Conservation (phyloP, 2,329 filamentous ascomycete genomes). For the Fusarium humuli region DNA sequence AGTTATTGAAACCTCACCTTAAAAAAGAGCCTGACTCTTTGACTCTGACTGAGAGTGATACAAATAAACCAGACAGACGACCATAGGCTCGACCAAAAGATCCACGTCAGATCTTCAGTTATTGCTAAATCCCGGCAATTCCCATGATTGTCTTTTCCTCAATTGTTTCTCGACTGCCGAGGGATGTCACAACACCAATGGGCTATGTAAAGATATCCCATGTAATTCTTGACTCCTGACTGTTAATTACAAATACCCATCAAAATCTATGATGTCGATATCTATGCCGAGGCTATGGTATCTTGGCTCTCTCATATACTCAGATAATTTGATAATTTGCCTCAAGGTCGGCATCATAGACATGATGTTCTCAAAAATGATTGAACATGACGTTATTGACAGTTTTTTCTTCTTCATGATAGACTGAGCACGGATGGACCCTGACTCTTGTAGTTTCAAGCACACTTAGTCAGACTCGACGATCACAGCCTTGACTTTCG, state of each 20-base stretch:
- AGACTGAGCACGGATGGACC: conserved; percentile 14
- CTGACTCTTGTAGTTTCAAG: conserved; percentile 29
- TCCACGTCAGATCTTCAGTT: conserved; percentile 26
- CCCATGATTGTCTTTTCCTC: background rate
- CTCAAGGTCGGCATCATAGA: conserved; percentile 8
- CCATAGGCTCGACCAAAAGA: background rate
- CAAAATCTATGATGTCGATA: conserved; percentile 17
- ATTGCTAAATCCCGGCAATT: conserved; percentile 14
- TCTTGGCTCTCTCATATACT: conserved; percentile 6
- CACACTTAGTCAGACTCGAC: conserved; percentile 25
- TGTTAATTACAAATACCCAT: conserved; percentile 12
- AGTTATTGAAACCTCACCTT: conserved; percentile 23
- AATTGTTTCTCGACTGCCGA: conserved; percentile 6
- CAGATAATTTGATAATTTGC: background rate
- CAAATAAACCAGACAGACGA: background rate
- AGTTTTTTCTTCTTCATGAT: background rate
- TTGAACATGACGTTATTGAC: conserved; percentile 2
- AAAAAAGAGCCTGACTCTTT: conserved; percentile 1
- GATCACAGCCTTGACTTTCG: conserved; percentile 10
- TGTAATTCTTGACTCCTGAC: background rate
- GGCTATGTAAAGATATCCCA: conserved; percentile 28
- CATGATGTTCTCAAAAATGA: background rate
- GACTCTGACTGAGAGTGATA: background rate
- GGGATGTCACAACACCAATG: conserved; percentile 24
- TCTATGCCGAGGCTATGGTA: conserved; percentile 5